phyloP scores from a whole-genome alignment of 768 basidiomycete genomes.

The Pilatotrama ljubarskyi region DNA sequence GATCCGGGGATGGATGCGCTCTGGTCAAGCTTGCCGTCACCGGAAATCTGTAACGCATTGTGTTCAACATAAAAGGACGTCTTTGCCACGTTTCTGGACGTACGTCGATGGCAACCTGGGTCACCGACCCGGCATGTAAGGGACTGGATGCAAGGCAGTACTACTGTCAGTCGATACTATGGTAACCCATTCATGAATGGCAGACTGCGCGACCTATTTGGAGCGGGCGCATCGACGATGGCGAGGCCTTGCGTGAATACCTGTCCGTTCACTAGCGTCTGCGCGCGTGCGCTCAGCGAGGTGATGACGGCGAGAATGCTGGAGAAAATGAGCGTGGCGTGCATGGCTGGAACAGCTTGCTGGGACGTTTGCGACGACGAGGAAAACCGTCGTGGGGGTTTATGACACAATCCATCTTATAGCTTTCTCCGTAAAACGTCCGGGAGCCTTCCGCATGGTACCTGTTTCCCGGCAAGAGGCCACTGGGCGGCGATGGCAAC shows the following conservation, averaged over 20 bases:
- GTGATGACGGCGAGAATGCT: conserved; percentile 8
- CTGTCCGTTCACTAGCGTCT: conserved; percentile 31
- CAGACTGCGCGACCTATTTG: conserved; percentile 22
- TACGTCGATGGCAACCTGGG: conserved; percentile 40
- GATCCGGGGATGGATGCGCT: conserved; percentile 38
- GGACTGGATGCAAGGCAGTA: conserved; percentile 23
- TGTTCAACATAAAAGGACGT: neutral
- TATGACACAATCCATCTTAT: neutral
- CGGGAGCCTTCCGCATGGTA: neutral
- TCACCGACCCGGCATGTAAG: conserved; percentile 31
- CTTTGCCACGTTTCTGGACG: neutral
- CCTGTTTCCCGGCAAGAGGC: neutral
- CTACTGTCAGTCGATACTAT: neutral
- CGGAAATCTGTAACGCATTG: conserved; percentile 37
- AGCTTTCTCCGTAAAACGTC: neutral
- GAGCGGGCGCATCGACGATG: conserved; percentile 35
- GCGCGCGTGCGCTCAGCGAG: conserved; percentile 19
- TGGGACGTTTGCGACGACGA: neutral
- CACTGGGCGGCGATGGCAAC: conserved; percentile 11
- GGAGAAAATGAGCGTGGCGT: conserved; percentile 23
- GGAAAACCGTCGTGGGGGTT: neutral
- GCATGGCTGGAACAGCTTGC: conserved; percentile 13
- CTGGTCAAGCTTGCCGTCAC: conserved; percentile 43
- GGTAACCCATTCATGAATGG: neutral
- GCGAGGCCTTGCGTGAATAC: conserved; percentile 36